Percentiles rank a stretch among this genome's conserved stretches.
Conservation (phyloP, 176 grass and related monocot genomes). For the Rhipidocladum racemiflorum region DNA sequence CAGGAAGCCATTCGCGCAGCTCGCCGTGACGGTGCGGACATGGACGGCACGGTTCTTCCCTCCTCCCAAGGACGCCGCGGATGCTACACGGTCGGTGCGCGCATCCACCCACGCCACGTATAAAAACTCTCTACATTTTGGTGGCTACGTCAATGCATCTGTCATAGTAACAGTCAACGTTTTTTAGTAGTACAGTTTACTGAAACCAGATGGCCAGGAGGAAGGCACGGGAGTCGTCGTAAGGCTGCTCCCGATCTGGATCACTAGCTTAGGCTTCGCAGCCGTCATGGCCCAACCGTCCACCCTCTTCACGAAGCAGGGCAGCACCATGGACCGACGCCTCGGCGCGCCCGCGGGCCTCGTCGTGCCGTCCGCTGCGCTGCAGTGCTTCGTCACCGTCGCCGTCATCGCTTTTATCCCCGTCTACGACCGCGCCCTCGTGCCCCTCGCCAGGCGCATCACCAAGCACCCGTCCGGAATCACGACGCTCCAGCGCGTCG, state of each 20-base stretch:
- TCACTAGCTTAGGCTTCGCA: slow-evolving; percentile 35
- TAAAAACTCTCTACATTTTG: no score
- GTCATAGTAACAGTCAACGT: no score
- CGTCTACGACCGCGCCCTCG: slow-evolving; percentile 48
- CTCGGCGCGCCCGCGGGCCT: neutral
- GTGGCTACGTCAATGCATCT: no score
- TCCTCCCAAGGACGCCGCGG: neutral
- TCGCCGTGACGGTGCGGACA: neutral
- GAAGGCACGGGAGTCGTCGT: slow-evolving; percentile 14
- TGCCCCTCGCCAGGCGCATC: slow-evolving; percentile 42
- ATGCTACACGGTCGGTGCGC: neutral
- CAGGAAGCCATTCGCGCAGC: neutral
- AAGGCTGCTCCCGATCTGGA: slow-evolving; percentile 48
- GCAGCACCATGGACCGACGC: slow-evolving; percentile 42
- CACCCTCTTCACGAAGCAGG: slow-evolving; percentile 64
- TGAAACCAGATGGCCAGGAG: neutral
- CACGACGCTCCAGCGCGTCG: slow-evolving; percentile 63
- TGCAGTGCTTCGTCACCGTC: slow-evolving; percentile 35
- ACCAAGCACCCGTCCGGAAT: slow-evolving; percentile 40
- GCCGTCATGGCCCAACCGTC: slow-evolving; percentile 30
- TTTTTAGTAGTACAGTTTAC: neutral
- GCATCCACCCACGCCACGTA: no score
- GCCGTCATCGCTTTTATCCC: slow-evolving; percentile 22
- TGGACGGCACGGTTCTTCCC: neutral
- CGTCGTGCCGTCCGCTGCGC: slow-evolving; percentile 40